phyloP scores from a whole-genome alignment of 2,329 filamentous ascomycete species.

The Aspergillus sp. region DNA sequence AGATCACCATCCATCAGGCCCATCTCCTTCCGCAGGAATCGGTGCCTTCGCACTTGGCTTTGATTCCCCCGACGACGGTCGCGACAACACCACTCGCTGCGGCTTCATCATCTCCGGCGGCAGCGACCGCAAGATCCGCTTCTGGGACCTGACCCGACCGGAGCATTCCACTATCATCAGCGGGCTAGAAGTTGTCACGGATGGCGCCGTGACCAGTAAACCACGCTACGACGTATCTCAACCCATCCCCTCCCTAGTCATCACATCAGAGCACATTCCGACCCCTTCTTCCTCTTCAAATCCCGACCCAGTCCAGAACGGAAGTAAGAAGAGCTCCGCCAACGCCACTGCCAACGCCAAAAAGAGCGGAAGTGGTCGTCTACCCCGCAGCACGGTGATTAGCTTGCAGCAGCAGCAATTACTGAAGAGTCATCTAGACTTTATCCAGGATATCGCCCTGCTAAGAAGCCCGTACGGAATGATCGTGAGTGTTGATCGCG shows the following conservation, averaged over 20 bases:
- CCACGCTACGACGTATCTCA: conserved; percentile 71
- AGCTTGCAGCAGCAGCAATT: conserved; percentile 84
- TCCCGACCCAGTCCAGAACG: no score
- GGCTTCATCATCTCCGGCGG: conserved; percentile 86
- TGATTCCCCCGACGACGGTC: conserved; percentile 67
- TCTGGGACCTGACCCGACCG: conserved; percentile 82
- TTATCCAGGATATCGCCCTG: conserved; percentile 82
- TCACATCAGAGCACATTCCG: conserved; percentile 66
- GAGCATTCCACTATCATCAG: conserved; percentile 80
- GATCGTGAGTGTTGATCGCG: conserved; percentile 86
- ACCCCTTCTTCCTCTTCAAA: conserved; percentile 28
- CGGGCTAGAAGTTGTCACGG: conserved; percentile 70
- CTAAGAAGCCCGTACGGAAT: conserved; percentile 89
- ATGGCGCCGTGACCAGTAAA: conserved; percentile 47
- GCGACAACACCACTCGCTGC: conserved; percentile 59
- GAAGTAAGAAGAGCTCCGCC: no score
- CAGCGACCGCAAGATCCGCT: conserved; percentile 85
- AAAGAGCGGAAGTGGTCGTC: conserved; percentile 37
- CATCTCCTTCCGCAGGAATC: conserved; percentile 50
- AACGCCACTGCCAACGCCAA: not conserved
- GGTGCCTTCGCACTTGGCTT: conserved; percentile 73
- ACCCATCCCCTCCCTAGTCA: conserved; percentile 62
- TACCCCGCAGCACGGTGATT: conserved; percentile 78
- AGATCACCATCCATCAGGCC: conserved; percentile 48
- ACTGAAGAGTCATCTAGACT: conserved; percentile 82